Evolutionary conservation across 2,329 filamentous ascomycete species (phyloP).

Genomic region (Diaporthe citriasiana): DNA sequence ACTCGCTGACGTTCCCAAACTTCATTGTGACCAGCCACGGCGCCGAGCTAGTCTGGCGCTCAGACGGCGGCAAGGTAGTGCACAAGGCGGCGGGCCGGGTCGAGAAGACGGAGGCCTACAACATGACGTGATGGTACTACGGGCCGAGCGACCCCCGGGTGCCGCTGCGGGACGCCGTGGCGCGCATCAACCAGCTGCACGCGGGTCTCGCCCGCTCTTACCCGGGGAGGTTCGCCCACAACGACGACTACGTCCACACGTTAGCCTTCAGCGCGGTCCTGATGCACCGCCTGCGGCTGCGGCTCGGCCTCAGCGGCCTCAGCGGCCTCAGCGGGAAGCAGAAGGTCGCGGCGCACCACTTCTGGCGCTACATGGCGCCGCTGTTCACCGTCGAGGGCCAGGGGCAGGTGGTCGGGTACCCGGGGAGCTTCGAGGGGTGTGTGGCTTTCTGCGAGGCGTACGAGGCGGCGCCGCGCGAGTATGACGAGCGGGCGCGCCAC

Average conservation of each 20-base stretch:
- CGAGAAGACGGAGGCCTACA: slow-evolving; percentile 13
- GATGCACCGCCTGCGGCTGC: slow-evolving; percentile 22
- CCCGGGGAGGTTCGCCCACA: neutral
- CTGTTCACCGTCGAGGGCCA: neutral
- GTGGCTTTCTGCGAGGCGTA: slow-evolving; percentile 18
- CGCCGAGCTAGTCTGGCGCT: slow-evolving; percentile 10
- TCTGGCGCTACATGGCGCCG: slow-evolving; percentile 20
- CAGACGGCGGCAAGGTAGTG: slow-evolving; percentile 20
- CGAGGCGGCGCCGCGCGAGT: neutral
- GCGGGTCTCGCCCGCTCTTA: neutral
- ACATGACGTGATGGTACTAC: slow-evolving; percentile 28
- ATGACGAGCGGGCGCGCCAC: slow-evolving; percentile 17
- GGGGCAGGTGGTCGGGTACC: neutral
- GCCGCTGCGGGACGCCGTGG: slow-evolving; percentile 1
- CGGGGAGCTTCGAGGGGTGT: neutral
- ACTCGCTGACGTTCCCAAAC: slow-evolving; percentile 10
- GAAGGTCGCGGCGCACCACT: slow-evolving; percentile 10
- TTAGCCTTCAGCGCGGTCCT: slow-evolving; percentile 15
- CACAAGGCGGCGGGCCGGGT: slow-evolving; percentile 12
- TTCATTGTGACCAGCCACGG: slow-evolving; percentile 2
- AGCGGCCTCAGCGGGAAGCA: neutral
- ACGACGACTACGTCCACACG: slow-evolving; percentile 10
- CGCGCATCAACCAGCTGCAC: slow-evolving; percentile 19
- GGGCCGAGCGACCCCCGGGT: slow-evolving; percentile 2
- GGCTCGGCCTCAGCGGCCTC: slow-evolving; percentile 1